These are phyloP conservation scores for Herpetomonas tarakana DNA, from an alignment of 208 protist species.

Conservation along the genomic window DNA sequence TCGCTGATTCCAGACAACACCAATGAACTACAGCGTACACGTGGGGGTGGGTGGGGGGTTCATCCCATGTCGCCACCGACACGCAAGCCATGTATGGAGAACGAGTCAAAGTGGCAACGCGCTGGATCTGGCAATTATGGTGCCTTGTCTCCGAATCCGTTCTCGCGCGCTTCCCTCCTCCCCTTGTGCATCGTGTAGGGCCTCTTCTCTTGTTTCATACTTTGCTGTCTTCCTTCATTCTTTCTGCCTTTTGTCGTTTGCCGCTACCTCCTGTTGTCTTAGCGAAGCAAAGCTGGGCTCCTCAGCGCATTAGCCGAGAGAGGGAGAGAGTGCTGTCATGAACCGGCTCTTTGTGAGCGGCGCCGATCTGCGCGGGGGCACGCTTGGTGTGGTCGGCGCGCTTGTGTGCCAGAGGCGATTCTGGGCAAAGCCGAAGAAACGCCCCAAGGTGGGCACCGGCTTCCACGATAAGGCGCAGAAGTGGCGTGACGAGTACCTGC, in stretches of 20 bases:
- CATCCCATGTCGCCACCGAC: neutral
- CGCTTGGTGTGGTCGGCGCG: constrained; percentile 13
- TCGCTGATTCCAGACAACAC: neutral
- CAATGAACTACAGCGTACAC: neutral
- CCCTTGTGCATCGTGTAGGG: too few species aligned
- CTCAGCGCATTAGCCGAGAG: too few species aligned
- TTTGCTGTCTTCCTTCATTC: too few species aligned
- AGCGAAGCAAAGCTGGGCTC: too few species aligned
- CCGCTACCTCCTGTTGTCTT: too few species aligned
- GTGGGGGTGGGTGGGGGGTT: neutral
- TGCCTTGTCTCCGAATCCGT: neutral
- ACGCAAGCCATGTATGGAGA: neutral
- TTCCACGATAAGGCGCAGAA: constrained; percentile 90
- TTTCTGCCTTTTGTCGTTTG: too few species aligned
- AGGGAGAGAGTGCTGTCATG: too few species aligned
- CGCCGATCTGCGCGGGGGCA: constrained; percentile 46
- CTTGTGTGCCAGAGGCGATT: constrained; percentile 63
- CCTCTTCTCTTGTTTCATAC: too few species aligned
- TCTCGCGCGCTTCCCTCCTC: constrained; percentile 6
- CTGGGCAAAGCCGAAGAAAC: constrained; percentile 88
- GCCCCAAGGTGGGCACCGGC: constrained; percentile 81
- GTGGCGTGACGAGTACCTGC: constrained; percentile 86
- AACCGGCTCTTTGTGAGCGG: constrained; percentile 59
- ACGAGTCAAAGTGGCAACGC: neutral
- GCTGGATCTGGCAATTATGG: constrained; percentile 7